Percentiles rank a stretch among this genome's conserved stretches.
Conservation (phyloP, 1,284 basidiomycete species). For the Ustilago nuda region DNA sequence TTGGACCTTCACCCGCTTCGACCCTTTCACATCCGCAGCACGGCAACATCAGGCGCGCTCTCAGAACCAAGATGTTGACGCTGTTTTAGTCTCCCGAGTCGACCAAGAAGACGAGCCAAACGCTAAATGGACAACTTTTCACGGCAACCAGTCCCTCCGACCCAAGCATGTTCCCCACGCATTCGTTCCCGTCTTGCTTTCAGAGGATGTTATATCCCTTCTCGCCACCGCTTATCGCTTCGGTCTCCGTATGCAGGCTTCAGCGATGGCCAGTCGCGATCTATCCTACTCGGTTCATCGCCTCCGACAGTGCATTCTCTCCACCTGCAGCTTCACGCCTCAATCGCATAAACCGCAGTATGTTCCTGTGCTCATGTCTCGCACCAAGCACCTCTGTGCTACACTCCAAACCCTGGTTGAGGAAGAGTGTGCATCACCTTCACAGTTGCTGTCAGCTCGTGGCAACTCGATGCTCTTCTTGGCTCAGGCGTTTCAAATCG, state of each 20-base stretch:
- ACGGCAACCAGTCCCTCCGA: conserved; percentile 19
- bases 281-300: conserved; percentile 46
- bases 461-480: conserved; percentile 54
- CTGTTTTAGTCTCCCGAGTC: conserved; percentile 24
- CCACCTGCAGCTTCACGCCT: conserved; percentile 39
- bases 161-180: conserved; percentile 35
- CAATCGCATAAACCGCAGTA: conserved; percentile 44
- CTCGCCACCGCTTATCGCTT: conserved; percentile 48
- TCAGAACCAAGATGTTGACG: conserved; percentile 26
- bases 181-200: conserved; percentile 40
- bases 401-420: conserved; percentile 44
- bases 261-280: conserved; percentile 29
- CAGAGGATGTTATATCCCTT: conserved; percentile 51
- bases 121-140: conserved; percentile 1
- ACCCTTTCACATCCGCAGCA: conserved; percentile 43
- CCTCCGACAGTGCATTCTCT: conserved; percentile 48
- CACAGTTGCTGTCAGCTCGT: conserved; percentile 24
- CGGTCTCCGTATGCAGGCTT: conserved; percentile 28
- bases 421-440: conserved; percentile 29
- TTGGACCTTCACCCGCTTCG: conserved; percentile 55
- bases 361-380: conserved; percentile 30
- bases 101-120: conserved; percentile 36
- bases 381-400: conserved; percentile 42
- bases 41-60: conserved; percentile 44
- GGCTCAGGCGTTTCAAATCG: conserved; percentile 44